Evolutionary conservation across 2,329 filamentous ascomycete species (phyloP).

Genomic region (Aspergillus vadensis): DNA sequence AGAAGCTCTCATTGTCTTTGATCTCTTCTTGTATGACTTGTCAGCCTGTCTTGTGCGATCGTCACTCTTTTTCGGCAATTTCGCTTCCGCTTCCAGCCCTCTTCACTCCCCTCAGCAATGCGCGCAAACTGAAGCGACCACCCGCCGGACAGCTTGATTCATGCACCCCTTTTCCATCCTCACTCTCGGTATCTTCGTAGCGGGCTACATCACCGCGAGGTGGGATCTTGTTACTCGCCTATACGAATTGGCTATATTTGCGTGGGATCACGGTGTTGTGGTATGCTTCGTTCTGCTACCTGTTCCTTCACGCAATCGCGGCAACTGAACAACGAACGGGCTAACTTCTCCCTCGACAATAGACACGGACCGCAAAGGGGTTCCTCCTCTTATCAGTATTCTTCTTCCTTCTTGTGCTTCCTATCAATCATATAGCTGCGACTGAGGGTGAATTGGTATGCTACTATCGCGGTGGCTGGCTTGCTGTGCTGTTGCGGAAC

Average conservation of each 20-base stretch:
- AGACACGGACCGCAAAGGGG: conserved; percentile 84
- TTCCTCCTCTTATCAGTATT: conserved; percentile 79
- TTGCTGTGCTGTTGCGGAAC: not conserved
- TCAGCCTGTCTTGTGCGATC: not conserved
- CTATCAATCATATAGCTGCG: conserved; percentile 78
- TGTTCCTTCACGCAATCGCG: conserved; percentile 12
- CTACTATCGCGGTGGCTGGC: conserved; percentile 15
- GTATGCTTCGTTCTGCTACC: conserved; percentile 55
- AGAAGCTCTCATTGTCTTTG: not conserved
- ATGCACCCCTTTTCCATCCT: conserved; percentile 99
- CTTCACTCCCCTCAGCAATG: conserved; percentile 31
- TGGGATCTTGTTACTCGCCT: conserved; percentile 97
- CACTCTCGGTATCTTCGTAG: conserved; percentile 97
- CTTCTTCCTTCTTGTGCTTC: conserved; percentile 82
- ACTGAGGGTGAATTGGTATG: conserved; percentile 78
- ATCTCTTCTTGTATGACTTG: not conserved
- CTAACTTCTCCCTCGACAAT: conserved; percentile 8
- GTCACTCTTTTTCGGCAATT: conserved; percentile 5
- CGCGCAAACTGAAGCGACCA: conserved; percentile 30
- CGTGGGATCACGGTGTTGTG: conserved; percentile 97
- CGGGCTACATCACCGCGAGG: conserved; percentile 98
- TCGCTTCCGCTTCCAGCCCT: not conserved
- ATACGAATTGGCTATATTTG: conserved; percentile 95
- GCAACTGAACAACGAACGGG: conserved; percentile 6
- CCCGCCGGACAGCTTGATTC: conserved; percentile 40